A percentile compares a stretch with the other conserved stretches of the same genome.
Conservation (phyloP, 768 basidiomycete genomes). For the Crassisporium funariophilum region DNA sequence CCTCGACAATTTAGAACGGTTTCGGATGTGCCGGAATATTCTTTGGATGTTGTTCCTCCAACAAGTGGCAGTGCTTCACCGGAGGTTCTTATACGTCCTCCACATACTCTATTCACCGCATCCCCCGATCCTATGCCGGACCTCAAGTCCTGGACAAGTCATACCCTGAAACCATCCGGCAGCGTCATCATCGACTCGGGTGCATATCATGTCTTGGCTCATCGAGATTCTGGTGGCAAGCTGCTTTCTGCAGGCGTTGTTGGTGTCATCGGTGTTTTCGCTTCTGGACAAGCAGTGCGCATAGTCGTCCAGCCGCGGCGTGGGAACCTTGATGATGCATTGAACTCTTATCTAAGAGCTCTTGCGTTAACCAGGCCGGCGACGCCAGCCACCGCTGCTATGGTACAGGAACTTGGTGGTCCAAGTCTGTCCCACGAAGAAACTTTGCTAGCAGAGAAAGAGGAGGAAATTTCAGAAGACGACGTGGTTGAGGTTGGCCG, state of each 20-base stretch:
- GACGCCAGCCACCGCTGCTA: conserved; percentile 52
- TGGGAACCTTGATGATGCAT: conserved; percentile 32
- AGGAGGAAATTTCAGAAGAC: conserved; percentile 44
- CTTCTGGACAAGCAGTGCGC: conserved; percentile 91
- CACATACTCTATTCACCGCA: conserved; percentile 88
- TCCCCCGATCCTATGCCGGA: conserved; percentile 74
- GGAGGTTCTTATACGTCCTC: conserved; percentile 46
- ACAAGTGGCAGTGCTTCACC: conserved; percentile 6
- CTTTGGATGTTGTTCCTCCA: conserved; percentile 1
- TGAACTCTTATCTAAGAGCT: conserved; percentile 37
- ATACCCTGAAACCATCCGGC: conserved; percentile 89
- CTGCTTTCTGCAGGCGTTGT: conserved; percentile 91
- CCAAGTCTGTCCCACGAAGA: conserved; percentile 40
- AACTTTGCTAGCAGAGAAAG: conserved; percentile 24
- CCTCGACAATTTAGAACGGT: conserved; percentile 6
- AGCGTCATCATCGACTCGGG: conserved; percentile 87
- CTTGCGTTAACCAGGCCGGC: conserved; percentile 52
- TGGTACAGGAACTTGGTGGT: conserved; percentile 40
- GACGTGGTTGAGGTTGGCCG: conserved; percentile 91
- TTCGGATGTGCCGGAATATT: conserved; percentile 20
- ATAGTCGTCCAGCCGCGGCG: conserved; percentile 55
- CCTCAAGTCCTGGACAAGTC: conserved; percentile 95
- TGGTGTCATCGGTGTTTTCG: conserved; percentile 86
- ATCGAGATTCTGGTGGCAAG: conserved; percentile 86
- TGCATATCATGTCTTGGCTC: conserved; percentile 83